Evolutionary conservation across 371 early-diverging fungal species (phyloP).

Genomic region (Rhizopus microsporus): DNA sequence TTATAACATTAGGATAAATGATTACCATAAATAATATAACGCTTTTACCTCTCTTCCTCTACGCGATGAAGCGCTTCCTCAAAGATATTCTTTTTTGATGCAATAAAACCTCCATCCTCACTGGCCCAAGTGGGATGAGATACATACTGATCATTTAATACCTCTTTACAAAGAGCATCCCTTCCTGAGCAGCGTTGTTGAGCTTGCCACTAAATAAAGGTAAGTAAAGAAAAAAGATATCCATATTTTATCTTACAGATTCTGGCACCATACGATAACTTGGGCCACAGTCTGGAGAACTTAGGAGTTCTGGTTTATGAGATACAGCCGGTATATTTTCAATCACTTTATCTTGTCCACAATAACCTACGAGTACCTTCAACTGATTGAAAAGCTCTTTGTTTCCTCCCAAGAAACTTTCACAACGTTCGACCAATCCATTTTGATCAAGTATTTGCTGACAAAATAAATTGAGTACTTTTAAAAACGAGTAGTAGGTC

Average conservation of each 20-base stretch:
- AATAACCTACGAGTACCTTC: constrained; percentile 90
- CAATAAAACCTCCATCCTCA: constrained; percentile 92
- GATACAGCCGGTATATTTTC: constrained; percentile 20
- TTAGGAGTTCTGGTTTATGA: constrained; percentile 9
- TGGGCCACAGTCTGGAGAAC: constrained; percentile 23
- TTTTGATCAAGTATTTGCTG: constrained; percentile 90
- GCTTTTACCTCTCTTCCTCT: constrained; percentile 88
- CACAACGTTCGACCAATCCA: constrained; percentile 77
- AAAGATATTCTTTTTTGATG: constrained; percentile 89
- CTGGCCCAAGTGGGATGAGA: constrained; percentile 94
- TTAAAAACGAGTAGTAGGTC: constrained; percentile 93
- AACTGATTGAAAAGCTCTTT: constrained; percentile 88
- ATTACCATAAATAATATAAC: neutral
- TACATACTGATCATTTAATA: constrained; percentile 94
- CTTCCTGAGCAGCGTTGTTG: constrained; percentile 77
- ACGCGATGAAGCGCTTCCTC: constrained; percentile 95
- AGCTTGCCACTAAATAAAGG: constrained; percentile 40
- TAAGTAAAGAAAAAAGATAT: constrained; percentile 1
- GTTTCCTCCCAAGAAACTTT: constrained; percentile 71
- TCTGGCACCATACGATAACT: constrained; percentile 62
- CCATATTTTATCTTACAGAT: constrained; percentile 41
- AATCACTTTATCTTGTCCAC: constrained; percentile 50
- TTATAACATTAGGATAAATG: constrained; percentile 17
- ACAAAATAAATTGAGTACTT: constrained; percentile 93
- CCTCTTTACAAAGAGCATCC: constrained; percentile 86